Evolutionary conservation across 257 asterid species (phyloP).

Genomic region (Ocimum tenuiflorum): DNA sequence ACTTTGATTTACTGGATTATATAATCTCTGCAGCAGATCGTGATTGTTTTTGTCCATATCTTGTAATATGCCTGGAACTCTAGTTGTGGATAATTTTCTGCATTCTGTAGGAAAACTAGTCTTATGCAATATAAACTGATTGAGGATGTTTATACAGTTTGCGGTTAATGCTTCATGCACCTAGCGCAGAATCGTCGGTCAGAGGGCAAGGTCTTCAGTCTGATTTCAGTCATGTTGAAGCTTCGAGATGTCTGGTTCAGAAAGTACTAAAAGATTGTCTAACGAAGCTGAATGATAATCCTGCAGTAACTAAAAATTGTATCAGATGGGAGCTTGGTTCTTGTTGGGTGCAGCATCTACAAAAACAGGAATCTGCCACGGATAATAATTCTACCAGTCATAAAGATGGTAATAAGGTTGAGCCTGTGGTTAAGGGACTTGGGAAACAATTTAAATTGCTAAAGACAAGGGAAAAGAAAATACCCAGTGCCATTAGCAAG

Average conservation of each 20-base stretch:
- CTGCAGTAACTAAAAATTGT: constrained; percentile 34
- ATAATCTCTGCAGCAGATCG: neutral
- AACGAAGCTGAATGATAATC: constrained; percentile 36
- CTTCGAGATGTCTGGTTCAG: constrained; percentile 46
- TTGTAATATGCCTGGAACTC: constrained; percentile 2
- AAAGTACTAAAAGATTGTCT: constrained; percentile 62
- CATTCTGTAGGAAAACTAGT: constrained; percentile 3
- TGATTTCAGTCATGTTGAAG: constrained; percentile 31
- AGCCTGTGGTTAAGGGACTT: constrained; percentile 79
- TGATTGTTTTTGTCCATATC: constrained; percentile 3
- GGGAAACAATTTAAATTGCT: constrained; percentile 93
- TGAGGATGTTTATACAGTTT: constrained; percentile 46
- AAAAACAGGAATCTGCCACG: constrained; percentile 61
- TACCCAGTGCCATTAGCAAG: constrained; percentile 24
- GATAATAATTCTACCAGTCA: constrained; percentile 39
- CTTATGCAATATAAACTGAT: constrained; percentile 24
- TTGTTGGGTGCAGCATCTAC: constrained; percentile 97
- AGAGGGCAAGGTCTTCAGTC: constrained; percentile 42
- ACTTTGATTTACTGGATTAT: constrained; percentile 9
- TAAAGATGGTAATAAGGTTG: constrained; percentile 51
- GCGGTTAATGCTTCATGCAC: constrained; percentile 56
- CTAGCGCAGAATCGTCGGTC: constrained; percentile 40
- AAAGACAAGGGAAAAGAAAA: constrained; percentile 64
- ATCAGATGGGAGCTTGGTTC: constrained; percentile 99
- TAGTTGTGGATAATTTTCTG: neutral